These are phyloP conservation scores for Aspergillus baeticus DNA, from an alignment of 495 filamentous ascomycete genomes.

Conservation along the genomic window DNA sequence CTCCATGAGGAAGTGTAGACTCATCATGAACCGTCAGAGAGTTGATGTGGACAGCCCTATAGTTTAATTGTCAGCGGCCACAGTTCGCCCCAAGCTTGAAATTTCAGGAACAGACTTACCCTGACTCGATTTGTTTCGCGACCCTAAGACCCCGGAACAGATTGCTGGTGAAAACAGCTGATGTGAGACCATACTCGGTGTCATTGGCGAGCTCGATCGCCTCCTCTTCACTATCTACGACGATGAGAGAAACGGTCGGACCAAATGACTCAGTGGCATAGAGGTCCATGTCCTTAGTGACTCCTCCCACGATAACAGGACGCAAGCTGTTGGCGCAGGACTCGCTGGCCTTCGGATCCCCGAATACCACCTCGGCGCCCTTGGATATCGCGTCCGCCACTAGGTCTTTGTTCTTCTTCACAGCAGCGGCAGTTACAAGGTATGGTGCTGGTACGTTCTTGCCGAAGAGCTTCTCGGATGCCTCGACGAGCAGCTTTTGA, in stretches of 20 bases:
- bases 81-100: too few relatives aligned
- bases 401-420: constrained; percentile 67
- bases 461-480: constrained; percentile 47
- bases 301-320: constrained; percentile 66
- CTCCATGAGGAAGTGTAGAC: constrained; percentile 74
- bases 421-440: constrained; percentile 59
- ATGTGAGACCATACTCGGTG: constrained; percentile 51
- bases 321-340: constrained; percentile 56
- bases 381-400: constrained; percentile 63
- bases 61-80: background rate
- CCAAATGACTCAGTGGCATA: constrained; percentile 83
- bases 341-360: constrained; percentile 51
- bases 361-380: constrained; percentile 67
- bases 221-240: constrained; percentile 48
- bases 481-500: constrained; percentile 50
- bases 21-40: constrained; percentile 84
- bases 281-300: constrained; percentile 80
- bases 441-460: constrained; percentile 51
- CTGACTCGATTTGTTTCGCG: constrained; percentile 49
- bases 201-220: constrained; percentile 51
- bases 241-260: constrained; percentile 62
- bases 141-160: constrained; percentile 47
- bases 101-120: constrained; percentile 27
- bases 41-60: constrained; percentile 83
- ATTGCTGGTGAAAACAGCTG: constrained; percentile 48